These are phyloP conservation scores for Aspergillus alliaceus DNA, from an alignment of 2,329 filamentous ascomycete genomes.

Conservation along the genomic window DNA sequence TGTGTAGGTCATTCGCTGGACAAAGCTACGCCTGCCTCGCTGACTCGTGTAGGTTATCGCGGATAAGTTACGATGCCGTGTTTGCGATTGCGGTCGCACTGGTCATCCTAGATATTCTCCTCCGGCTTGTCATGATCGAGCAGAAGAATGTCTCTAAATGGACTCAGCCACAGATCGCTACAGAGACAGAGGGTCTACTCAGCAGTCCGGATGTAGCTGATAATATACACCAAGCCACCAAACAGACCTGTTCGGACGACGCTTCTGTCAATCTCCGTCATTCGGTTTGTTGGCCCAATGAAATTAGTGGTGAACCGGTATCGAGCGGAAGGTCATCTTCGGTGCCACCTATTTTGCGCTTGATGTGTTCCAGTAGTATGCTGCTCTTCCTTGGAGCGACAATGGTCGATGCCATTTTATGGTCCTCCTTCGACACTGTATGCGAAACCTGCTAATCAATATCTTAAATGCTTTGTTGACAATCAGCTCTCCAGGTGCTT, in stretches of 20 bases:
- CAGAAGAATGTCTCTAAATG: conserved; percentile 16
- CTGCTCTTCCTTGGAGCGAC: conserved; percentile 46
- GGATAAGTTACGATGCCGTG: conserved; percentile 30
- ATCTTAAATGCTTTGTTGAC: background rate
- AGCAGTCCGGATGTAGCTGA: background rate
- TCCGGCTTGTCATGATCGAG: conserved; percentile 62
- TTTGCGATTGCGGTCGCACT: conserved; percentile 45
- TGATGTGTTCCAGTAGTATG: conserved; percentile 45
- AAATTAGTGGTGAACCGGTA: conserved; percentile 8
- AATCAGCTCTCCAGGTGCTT: conserved; percentile 41
- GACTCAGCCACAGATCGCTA: conserved; percentile 5
- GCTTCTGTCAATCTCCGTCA: background rate
- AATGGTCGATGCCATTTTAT: conserved; percentile 51
- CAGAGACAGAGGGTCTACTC: conserved; percentile 11
- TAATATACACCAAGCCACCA: background rate
- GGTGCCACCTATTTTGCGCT: conserved; percentile 22
- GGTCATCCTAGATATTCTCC: conserved; percentile 58
- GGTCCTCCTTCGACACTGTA: conserved; percentile 55
- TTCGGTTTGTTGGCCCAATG: background rate
- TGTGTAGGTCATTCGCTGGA: conserved; percentile 43
- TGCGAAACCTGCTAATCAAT: background rate
- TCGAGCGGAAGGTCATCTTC: conserved; percentile 6
- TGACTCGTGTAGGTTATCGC: conserved; percentile 18
- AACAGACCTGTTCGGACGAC: background rate
- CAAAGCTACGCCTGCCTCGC: background rate